Evolutionary conservation across 2,329 filamentous ascomycete genomes (phyloP).

Genomic region (Fusarium globosum): DNA sequence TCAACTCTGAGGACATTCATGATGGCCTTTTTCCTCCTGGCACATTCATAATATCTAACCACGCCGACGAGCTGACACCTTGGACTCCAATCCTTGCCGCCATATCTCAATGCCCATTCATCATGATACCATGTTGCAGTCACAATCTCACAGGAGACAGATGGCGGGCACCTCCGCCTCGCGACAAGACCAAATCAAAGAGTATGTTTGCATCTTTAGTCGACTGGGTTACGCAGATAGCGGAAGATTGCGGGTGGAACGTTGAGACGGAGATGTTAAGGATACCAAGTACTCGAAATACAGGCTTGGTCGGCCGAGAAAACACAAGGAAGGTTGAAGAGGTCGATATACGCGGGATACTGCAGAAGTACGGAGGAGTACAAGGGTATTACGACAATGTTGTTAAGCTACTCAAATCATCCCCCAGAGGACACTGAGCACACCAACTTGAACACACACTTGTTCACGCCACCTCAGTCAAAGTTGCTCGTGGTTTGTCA

Average conservation of each 20-base stretch:
- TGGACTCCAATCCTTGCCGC: slow-evolving; percentile 93
- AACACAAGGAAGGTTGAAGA: slow-evolving; percentile 45
- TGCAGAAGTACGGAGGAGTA: slow-evolving; percentile 65
- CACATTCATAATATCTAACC: slow-evolving; percentile 96
- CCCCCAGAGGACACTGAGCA: slow-evolving; percentile 40
- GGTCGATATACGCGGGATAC: slow-evolving; percentile 57
- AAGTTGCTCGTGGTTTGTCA: background rate
- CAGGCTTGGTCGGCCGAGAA: slow-evolving; percentile 77
- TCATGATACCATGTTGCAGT: slow-evolving; percentile 96
- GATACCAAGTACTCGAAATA: slow-evolving; percentile 93
- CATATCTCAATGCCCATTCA: slow-evolving; percentile 80
- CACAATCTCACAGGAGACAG: slow-evolving; percentile 81
- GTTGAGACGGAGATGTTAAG: slow-evolving; percentile 87
- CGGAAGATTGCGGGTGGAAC: slow-evolving; percentile 76
- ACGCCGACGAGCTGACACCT: slow-evolving; percentile 93
- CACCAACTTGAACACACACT: background rate
- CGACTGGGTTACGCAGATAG: slow-evolving; percentile 78
- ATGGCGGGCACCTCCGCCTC: slow-evolving; percentile 74
- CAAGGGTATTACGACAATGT: slow-evolving; percentile 70
- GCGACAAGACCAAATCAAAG: slow-evolving; percentile 59
- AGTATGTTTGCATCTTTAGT: slow-evolving; percentile 89
- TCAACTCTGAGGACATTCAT: slow-evolving; percentile 51
- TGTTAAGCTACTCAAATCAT: slow-evolving; percentile 66
- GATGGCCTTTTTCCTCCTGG: slow-evolving; percentile 75
- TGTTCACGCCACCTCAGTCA: background rate